Evolutionary conservation across 164 flowering plant species (phyloP), one percentile per base, ranked within the genome.

Genomic region (Echeveria elegans): DNA sequence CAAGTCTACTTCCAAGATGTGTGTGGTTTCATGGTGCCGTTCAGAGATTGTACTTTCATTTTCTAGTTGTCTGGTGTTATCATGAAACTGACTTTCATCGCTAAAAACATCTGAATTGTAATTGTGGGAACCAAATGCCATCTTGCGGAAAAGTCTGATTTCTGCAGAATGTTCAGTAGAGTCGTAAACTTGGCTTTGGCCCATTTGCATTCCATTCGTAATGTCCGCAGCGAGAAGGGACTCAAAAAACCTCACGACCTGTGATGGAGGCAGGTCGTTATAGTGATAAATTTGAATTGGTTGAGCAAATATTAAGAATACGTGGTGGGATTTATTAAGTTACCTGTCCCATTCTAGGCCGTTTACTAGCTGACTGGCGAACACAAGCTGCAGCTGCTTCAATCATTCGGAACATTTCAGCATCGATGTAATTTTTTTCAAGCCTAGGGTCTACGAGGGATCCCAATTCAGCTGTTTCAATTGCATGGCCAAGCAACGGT

Each of bases 261-360:
- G 83, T 31, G 52, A 66, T 68, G 56, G 48, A 67, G 36, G 18
- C 30, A 4, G 5, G 6, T 6, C 19, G 41, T 62, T 21, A 62
- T 8, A 1, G 24, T 32, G 23, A 32, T 16, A 37, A 9, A n/a
- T 21, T 31, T n/a, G 34, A 8, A n/a, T 6, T 52, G 11, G 26
- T 32, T 31, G 6, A n/a, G 24, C 2, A n/a, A 62, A 21, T 36
- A 21, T 10, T 3, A 61, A 30, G 26, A 52, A 62, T 18, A 5
- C 24, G 32, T 19, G 3, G 12, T 4, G 36, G 15, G 21, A 61
- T 16, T 61, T 19, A 11, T 1, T 10, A 32, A 38, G 30, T 67
- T 81, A 92, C 97, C 89, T 85, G 96, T 53, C 89, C 85, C 98
- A 92, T 92, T 41, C 82, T 78, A 56, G 98, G 96, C 68, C 98